phyloP scores from a whole-genome alignment of 805 yeast genomes.

The Clavispora vitiphila region DNA sequence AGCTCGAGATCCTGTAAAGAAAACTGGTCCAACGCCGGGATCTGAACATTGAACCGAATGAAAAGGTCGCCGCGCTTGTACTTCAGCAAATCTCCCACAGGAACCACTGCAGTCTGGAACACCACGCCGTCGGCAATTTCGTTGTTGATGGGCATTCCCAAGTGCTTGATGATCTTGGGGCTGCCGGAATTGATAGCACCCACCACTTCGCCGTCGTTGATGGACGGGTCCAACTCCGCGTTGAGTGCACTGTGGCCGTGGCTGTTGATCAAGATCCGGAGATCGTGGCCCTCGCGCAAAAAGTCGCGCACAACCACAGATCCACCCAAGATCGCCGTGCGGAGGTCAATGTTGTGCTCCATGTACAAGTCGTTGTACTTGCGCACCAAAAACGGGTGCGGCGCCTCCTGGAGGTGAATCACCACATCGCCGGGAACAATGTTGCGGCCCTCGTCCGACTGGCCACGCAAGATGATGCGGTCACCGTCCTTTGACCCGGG shows the following conservation, averaged over 20 bases:
- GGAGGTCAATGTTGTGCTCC: constrained; percentile 43
- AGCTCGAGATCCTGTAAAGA: constrained; percentile 6
- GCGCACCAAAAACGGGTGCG: constrained; percentile 37
- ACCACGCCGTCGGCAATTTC: constrained; percentile 19
- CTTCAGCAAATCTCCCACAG: constrained; percentile 1
- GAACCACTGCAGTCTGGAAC: constrained; percentile 19
- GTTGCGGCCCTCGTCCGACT: constrained; percentile 60
- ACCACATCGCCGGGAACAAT: constrained; percentile 65
- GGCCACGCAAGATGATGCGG: constrained; percentile 48
- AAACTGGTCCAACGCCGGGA: constrained; percentile 29
- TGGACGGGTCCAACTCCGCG: constrained; percentile 8
- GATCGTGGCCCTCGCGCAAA: constrained; percentile 26
- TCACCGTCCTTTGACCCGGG: constrained; percentile 56
- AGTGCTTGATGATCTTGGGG: constrained; percentile 43
- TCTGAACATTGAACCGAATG: constrained; percentile 33
- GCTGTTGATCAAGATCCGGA: constrained; percentile 29
- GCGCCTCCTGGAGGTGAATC: constrained; percentile 44
- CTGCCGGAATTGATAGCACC: constrained; percentile 49
- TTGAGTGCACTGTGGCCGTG: constrained; percentile 23
- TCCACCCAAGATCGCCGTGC: constrained; percentile 59
- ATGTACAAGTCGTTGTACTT: constrained; percentile 40
- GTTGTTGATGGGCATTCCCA: constrained; percentile 57
- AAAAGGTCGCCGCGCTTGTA: constrained; percentile 32
- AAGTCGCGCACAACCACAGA: constrained; percentile 30
- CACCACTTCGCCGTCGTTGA: constrained; percentile 41